Conservation (phyloP, 2,329 filamentous ascomycete species). For the Hypoxylon sp. region DNA sequence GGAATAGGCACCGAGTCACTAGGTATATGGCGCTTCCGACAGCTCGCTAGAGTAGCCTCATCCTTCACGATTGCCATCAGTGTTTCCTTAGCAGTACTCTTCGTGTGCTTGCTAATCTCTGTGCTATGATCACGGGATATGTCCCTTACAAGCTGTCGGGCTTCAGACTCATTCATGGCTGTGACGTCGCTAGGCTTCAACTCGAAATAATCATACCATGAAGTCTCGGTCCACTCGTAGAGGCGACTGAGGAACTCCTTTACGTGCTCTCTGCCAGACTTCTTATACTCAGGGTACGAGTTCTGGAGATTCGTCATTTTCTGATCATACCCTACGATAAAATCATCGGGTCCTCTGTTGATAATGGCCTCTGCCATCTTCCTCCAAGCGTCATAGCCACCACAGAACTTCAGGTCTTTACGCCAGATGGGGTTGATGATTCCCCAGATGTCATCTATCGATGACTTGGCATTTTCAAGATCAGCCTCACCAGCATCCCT, state of each 20-base stretch:
- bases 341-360: not conserved
- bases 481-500: not conserved
- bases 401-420: not conserved
- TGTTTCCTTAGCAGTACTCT: not conserved
- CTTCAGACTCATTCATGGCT: conserved; percentile 13
- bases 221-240: not conserved
- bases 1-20: not conserved
- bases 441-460: conserved; percentile 16
- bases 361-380: not conserved
- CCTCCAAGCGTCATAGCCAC: conserved; percentile 27
- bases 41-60: not conserved
- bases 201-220: conserved; percentile 31
- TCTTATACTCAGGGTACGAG: not conserved
- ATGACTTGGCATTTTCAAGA: conserved; percentile 6
- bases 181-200: not conserved
- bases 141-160: conserved; percentile 12
- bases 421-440: conserved; percentile 20
- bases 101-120: too few relatives aligned
- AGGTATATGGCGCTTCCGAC: not conserved
- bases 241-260: conserved; percentile 8
- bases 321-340: too few relatives aligned
- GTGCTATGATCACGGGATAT: not conserved
- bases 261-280: not conserved
- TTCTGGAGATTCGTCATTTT: not conserved
- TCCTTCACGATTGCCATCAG: not conserved